Conservation (phyloP, 2,329 filamentous ascomycete species). For the Gyromitra esculenta region DNA sequence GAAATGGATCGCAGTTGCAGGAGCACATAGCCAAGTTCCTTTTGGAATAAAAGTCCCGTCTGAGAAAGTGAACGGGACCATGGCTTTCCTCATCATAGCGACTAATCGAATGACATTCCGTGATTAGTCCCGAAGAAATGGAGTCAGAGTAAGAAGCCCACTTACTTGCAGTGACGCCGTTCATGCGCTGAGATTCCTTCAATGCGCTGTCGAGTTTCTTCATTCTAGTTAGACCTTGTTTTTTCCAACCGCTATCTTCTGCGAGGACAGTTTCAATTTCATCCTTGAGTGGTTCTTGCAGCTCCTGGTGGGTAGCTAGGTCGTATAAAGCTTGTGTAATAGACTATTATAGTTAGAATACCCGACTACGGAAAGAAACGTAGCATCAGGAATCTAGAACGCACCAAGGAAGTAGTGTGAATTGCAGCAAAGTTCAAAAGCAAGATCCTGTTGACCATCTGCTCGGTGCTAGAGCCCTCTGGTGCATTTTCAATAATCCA, state of each 20-base stretch:
- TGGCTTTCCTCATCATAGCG: slow-evolving; percentile 44
- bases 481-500: slow-evolving; percentile 51
- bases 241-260: slow-evolving; percentile 59
- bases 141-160: slow-evolving; percentile 48
- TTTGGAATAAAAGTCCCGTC: slow-evolving; percentile 51
- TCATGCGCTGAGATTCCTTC: slow-evolving; percentile 62
- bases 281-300: slow-evolving; percentile 59
- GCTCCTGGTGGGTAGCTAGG: slow-evolving; percentile 58
- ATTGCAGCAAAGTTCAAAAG: slow-evolving; percentile 53
- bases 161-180: slow-evolving; percentile 59
- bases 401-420: slow-evolving; percentile 54
- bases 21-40: slow-evolving; percentile 54
- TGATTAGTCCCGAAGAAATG: slow-evolving; percentile 18
- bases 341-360: slow-evolving; percentile 54
- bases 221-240: slow-evolving; percentile 60
- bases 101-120: slow-evolving; percentile 25
- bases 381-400: neutral
- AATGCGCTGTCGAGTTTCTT: slow-evolving; percentile 62
- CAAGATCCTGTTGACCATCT: slow-evolving; percentile 47
- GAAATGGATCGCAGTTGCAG: slow-evolving; percentile 54
- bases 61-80: slow-evolving; percentile 46
- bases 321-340: slow-evolving; percentile 61
- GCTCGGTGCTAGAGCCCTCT: slow-evolving; percentile 24
- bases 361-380: neutral
- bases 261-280: slow-evolving; percentile 59